Evolutionary conservation across 129 eudicot genomes (phyloP).

Genomic region (Lactuca sativa): DNA sequence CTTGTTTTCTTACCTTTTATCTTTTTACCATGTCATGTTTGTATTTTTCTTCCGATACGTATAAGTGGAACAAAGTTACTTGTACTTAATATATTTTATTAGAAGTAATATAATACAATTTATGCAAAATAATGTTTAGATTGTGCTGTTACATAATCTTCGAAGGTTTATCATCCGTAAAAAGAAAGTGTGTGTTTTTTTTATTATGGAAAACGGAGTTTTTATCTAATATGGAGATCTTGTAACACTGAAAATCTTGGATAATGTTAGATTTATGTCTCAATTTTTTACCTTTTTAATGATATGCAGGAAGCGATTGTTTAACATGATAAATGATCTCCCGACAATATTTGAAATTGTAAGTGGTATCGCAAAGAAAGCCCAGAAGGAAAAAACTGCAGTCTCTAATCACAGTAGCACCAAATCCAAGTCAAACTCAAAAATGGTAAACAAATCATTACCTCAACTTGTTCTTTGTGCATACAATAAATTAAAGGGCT

Average conservation of each 20-base stretch:
- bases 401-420: slow-evolving; percentile 61
- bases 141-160: not conserved
- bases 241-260: not conserved
- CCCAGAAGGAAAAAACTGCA: slow-evolving; percentile 61
- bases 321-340: slow-evolving; percentile 77
- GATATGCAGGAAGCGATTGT: slow-evolving; percentile 64
- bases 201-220: not conserved
- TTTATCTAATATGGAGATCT: not conserved
- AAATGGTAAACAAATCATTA: slow-evolving; percentile 47
- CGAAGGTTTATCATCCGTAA: not conserved
- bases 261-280: too few relatives aligned
- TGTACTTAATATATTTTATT: too few relatives aligned
- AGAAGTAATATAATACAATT: not conserved
- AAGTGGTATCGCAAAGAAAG: slow-evolving; percentile 64
- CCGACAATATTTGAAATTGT: slow-evolving; percentile 82
- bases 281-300: not conserved
- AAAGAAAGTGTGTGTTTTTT: not conserved
- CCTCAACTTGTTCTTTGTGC: not conserved
- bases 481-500: not conserved
- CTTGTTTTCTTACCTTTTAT: not conserved
- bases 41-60: too few relatives aligned
- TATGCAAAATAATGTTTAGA: not conserved
- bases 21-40: too few relatives aligned
- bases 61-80: not conserved
- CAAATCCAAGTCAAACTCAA: slow-evolving; percentile 71